These are phyloP conservation scores for Trichosporon ovoides DNA, from an alignment of 1,284 basidiomycete species.

Conservation along the genomic window DNA sequence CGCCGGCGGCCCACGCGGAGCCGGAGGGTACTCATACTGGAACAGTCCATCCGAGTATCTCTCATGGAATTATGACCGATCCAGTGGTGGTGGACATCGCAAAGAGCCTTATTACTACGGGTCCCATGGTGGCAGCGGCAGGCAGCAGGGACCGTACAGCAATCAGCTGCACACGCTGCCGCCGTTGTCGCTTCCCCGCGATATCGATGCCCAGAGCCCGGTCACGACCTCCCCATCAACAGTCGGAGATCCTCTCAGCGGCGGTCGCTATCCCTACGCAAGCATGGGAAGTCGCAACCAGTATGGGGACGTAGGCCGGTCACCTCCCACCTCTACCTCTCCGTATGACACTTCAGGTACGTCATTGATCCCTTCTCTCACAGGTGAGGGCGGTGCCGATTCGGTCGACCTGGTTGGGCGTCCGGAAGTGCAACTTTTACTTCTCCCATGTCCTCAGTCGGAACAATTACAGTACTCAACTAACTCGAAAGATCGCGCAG, in stretches of 20 bases:
- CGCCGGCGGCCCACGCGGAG: constrained; percentile 3
- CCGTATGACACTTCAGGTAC: constrained; percentile 15
- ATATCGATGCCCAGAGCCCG: constrained; percentile 8
- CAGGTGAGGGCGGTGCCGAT: not conserved
- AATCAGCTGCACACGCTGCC: constrained; percentile 1
- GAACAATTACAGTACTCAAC: not conserved
- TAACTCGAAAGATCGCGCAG: constrained; percentile 15
- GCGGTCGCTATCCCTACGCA: constrained; percentile 2
- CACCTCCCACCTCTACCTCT: constrained; percentile 14
- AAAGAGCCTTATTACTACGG: constrained; percentile 11
- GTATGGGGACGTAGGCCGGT: constrained; percentile 10
- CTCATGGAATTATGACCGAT: constrained; percentile 9
- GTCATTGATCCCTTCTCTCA: constrained; percentile 8
- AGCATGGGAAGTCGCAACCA: constrained; percentile 3
- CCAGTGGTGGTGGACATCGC: not conserved
- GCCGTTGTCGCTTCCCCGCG: constrained; percentile 5
- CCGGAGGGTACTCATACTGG: constrained; percentile 15
- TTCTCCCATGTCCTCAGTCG: constrained; percentile 11
- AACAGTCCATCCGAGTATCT: constrained; percentile 13
- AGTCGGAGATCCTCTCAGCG: not conserved
- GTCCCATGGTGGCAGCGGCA: not conserved
- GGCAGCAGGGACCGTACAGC: not conserved
- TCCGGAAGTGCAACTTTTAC: constrained; percentile 8
- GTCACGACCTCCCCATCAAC: not conserved
- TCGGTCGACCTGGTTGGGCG: not conserved